Evolutionary conservation across 176 grass and related monocot genomes (phyloP).

Genomic region (Lolium perenne): DNA sequence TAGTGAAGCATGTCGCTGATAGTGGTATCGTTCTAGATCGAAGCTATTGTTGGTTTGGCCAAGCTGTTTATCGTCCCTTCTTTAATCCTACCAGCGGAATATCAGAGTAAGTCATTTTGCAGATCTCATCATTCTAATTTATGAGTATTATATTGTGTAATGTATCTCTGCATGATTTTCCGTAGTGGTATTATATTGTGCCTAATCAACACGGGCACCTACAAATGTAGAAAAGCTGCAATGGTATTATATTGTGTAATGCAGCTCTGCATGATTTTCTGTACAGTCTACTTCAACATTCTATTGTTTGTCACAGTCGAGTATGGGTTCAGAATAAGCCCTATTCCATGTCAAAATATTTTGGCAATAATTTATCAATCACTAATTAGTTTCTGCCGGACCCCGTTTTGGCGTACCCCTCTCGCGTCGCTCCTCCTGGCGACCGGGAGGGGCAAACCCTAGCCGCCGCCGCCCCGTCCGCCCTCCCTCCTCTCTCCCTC

Average conservation of each 20-base stretch:
- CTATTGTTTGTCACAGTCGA: background rate
- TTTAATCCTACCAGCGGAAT: conserved; percentile 49
- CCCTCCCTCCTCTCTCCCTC: too few species aligned
- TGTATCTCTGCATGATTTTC: background rate
- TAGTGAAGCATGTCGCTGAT: conserved; percentile 47
- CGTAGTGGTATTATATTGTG: too few species aligned
- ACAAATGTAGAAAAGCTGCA: conserved; percentile 33
- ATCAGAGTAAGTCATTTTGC: conserved; percentile 49
- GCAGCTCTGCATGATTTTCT: background rate
- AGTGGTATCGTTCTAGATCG: conserved; percentile 38
- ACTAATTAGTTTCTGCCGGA: conserved; percentile 27
- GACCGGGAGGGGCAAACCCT: too few species aligned
- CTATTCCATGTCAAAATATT: background rate
- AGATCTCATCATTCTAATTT: conserved; percentile 31
- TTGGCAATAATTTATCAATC: background rate
- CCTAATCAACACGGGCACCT: background rate
- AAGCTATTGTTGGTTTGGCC: conserved; percentile 47
- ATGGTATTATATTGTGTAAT: background rate
- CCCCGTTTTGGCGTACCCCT: too few species aligned
- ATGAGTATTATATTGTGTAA: background rate
- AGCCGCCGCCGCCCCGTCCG: too few species aligned
- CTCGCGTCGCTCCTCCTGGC: too few species aligned
- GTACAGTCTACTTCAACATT: background rate
- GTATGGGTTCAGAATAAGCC: background rate
- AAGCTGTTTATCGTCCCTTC: conserved; percentile 60